Percentiles rank a stretch among this genome's conserved stretches.
These are phyloP conservation scores for Globomyces sp. DNA, from an alignment of 371 early-diverging fungal genomes.

Conservation along the genomic window DNA sequence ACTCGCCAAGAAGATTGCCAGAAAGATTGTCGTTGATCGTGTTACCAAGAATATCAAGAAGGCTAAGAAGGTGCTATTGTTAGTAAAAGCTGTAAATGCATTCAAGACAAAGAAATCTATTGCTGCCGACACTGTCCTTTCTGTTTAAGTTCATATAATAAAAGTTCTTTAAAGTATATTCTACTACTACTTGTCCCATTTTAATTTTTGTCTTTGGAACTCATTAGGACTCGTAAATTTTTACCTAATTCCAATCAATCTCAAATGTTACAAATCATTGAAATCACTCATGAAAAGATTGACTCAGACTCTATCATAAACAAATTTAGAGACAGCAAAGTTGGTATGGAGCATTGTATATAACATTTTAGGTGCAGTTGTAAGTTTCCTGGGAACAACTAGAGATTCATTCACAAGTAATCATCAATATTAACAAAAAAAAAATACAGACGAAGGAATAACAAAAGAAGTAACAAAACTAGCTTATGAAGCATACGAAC, in stretches of 20 bases:
- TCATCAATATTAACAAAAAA: neutral
- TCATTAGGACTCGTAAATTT: too few relatives aligned
- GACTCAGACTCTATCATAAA: too few relatives aligned
- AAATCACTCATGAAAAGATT: too few relatives aligned
- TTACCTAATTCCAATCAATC: too few relatives aligned
- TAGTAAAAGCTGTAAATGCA: conserved; percentile 11
- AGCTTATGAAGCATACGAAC: conserved; percentile 73
- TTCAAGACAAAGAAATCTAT: neutral
- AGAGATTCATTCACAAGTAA: neutral
- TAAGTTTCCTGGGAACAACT: conserved; percentile 11
- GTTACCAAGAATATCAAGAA: neutral
- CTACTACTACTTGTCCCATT: too few relatives aligned
- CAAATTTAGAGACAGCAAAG: too few relatives aligned
- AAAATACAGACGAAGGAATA: conserved; percentile 5
- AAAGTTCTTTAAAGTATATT: too few relatives aligned
- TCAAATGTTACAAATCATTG: too few relatives aligned
- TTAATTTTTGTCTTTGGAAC: too few relatives aligned
- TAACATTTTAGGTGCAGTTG: conserved; percentile 3
- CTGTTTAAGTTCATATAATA: too few relatives aligned
- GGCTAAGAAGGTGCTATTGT: neutral
- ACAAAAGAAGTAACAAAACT: conserved; percentile 54
- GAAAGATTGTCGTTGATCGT: neutral
- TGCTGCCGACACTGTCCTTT: too few relatives aligned
- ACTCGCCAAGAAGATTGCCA: conserved; percentile 53
- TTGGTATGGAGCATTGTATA: too few relatives aligned